phyloP scores from a whole-genome alignment of 2,329 filamentous ascomycete genomes.

The Macrophomina pseudophaseolina region DNA sequence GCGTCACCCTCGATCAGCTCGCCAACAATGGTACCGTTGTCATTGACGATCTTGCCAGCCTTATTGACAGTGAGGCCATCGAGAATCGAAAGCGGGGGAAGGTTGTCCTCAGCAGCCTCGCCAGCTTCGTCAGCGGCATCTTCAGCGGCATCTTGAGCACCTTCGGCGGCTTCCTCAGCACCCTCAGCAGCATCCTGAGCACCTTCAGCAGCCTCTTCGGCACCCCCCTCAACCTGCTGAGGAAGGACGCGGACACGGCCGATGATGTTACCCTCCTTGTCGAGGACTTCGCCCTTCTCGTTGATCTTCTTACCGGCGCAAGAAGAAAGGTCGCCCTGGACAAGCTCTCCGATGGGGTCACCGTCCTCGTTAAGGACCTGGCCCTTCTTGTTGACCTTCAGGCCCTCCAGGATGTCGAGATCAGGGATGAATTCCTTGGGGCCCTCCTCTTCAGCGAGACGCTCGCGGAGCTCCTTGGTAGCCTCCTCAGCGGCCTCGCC shows the following conservation, averaged over 20 bases:
- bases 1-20: slow-evolving; percentile 57
- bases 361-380: slow-evolving; percentile 59
- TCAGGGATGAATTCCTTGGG: slow-evolving; percentile 47
- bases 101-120: slow-evolving; percentile 40
- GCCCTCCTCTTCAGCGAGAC: slow-evolving; percentile 50
- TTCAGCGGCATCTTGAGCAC: slow-evolving; percentile 37
- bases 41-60: slow-evolving; percentile 56
- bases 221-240: slow-evolving; percentile 38
- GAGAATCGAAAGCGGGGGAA: slow-evolving; percentile 55
- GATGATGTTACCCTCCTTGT: slow-evolving; percentile 67
- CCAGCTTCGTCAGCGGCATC: slow-evolving; percentile 37
- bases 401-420: slow-evolving; percentile 55
- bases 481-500: slow-evolving; percentile 58
- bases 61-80: slow-evolving; percentile 58
- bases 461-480: slow-evolving; percentile 52
- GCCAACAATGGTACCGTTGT: slow-evolving; percentile 53
- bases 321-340: slow-evolving; percentile 63
- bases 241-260: slow-evolving; percentile 63
- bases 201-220: slow-evolving; percentile 34
- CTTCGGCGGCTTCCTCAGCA: slow-evolving; percentile 36
- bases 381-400: slow-evolving; percentile 66
- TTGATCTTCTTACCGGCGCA: slow-evolving; percentile 71
- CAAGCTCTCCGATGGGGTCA: slow-evolving; percentile 59
- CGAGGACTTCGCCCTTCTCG: slow-evolving; percentile 67
- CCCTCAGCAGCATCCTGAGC: slow-evolving; percentile 44